Evolutionary conservation across 306 rosid species (phyloP).

Genomic region (Quercus agrifolia): DNA sequence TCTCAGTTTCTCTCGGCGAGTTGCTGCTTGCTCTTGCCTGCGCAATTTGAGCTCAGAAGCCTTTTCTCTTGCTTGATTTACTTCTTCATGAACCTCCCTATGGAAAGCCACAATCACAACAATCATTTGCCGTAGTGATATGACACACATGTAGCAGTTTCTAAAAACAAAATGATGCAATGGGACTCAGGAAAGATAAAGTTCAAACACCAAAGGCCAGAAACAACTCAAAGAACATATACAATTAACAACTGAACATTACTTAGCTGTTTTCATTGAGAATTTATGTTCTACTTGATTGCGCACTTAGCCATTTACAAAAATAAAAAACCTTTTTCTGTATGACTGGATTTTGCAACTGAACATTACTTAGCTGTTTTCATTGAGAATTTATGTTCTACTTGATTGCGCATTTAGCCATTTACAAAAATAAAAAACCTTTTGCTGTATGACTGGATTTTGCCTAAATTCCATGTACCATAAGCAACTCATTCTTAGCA

Average conservation of each 20-base stretch:
- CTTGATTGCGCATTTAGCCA: not conserved
- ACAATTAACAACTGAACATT: not conserved
- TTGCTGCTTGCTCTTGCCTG: conserved; percentile 68
- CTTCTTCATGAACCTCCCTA: conserved; percentile 97
- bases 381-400: not conserved
- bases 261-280: not conserved
- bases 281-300: not conserved
- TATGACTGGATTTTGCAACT: not conserved
- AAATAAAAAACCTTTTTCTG: not conserved
- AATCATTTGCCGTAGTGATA: not conserved
- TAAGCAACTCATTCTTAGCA: not conserved
- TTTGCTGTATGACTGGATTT: not conserved
- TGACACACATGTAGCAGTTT: not conserved
- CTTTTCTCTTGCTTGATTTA: conserved; percentile 71
- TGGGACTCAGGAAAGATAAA: not conserved
- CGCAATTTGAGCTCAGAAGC: conserved; percentile 70
- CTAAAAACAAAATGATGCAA: not conserved
- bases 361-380: not conserved
- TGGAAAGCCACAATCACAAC: conserved; percentile 14
- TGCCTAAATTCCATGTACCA: not conserved
- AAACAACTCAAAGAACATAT: not conserved
- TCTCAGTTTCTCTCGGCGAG: conserved; percentile 74
- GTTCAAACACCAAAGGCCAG: not conserved
- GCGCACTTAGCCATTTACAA: too few species aligned
- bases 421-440: not conserved